phyloP scores from a whole-genome alignment of 768 basidiomycete species.

The Exsudoporus frostii region DNA sequence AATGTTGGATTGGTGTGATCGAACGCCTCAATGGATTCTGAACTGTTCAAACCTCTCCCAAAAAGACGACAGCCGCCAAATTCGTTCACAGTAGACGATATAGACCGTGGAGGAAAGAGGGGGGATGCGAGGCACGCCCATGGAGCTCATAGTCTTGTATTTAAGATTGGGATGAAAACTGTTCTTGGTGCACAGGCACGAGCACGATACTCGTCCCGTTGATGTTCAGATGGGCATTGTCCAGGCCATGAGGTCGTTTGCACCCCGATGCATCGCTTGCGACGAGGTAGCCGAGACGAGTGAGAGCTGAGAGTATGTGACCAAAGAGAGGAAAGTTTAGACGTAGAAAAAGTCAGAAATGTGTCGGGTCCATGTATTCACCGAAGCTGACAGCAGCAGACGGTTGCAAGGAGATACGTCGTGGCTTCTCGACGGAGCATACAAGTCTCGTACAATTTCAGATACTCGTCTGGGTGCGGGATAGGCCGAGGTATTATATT shows the following conservation, averaged over 20 bases:
- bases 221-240: neutral
- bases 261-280: neutral
- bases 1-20: neutral
- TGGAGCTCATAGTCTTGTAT: neutral
- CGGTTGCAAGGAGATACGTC: neutral
- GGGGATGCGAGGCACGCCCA: neutral
- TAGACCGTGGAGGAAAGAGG: too few relatives aligned
- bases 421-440: neutral
- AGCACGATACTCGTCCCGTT: neutral
- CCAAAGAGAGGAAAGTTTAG: too few relatives aligned
- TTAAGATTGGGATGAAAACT: neutral
- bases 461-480: neutral
- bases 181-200: too few relatives aligned
- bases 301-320: neutral
- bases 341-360: neutral
- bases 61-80: neutral
- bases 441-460: too few relatives aligned
- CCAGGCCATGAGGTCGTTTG: neutral
- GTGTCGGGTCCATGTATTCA: neutral
- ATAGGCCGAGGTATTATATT: slow-evolving; percentile 1
- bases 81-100: neutral
- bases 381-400: neutral
- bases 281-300: neutral
- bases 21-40: neutral
- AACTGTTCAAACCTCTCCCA: neutral